A percentile compares a stretch with the other conserved stretches of the same genome.
Conservation (phyloP, 2,329 filamentous ascomycete species). For the Drechslerella coelobrocha region DNA sequence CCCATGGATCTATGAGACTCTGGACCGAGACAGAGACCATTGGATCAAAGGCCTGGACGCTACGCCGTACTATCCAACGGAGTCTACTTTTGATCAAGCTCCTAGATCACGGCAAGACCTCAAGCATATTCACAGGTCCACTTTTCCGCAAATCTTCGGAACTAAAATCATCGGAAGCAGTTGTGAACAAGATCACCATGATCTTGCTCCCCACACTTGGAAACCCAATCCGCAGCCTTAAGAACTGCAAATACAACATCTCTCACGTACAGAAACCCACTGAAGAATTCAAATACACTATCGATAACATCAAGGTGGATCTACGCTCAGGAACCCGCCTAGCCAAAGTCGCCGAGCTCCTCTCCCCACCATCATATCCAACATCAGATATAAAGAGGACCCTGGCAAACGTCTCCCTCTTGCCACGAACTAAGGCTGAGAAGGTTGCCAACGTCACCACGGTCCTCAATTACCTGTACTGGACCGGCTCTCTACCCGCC, state of each 20-base stretch:
- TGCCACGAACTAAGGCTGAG: slow-evolving; percentile 26
- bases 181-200: slow-evolving; percentile 63
- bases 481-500: slow-evolving; percentile 52
- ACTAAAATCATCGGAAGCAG: slow-evolving; percentile 65
- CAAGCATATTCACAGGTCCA: slow-evolving; percentile 55
- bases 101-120: slow-evolving; percentile 64
- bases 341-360: slow-evolving; percentile 67
- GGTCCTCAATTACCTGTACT: slow-evolving; percentile 14
- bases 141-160: slow-evolving; percentile 59
- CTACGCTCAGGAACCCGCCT: slow-evolving; percentile 68
- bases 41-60: slow-evolving; percentile 60
- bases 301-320: slow-evolving; percentile 69
- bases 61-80: slow-evolving; percentile 53
- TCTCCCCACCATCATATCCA: slow-evolving; percentile 57
- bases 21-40: slow-evolving; percentile 53
- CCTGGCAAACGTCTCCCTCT: slow-evolving; percentile 7
- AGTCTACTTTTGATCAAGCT: slow-evolving; percentile 67
- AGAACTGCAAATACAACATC: slow-evolving; percentile 66
- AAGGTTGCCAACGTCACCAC: slow-evolving; percentile 28
- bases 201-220: slow-evolving; percentile 67
- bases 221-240: slow-evolving; percentile 65
- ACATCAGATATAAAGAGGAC: neutral
- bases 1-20: slow-evolving; percentile 23
- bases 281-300: slow-evolving; percentile 66
- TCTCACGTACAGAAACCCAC: slow-evolving; percentile 65